Evolutionary conservation across 2,329 filamentous ascomycete species (phyloP).

Genomic region (Diaporthe humulicola): DNA sequence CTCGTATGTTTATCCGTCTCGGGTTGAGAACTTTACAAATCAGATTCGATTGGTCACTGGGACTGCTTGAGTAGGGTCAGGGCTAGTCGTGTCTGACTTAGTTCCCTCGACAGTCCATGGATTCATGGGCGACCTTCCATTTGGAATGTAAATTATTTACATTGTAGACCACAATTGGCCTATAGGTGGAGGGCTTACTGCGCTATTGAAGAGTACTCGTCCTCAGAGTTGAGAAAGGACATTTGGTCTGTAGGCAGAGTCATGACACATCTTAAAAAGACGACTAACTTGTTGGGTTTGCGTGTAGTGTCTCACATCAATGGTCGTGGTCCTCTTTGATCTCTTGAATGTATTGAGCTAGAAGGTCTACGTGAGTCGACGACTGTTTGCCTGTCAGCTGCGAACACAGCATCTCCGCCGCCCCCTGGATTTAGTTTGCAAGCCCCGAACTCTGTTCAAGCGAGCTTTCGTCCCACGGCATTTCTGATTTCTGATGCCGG

Average conservation of each 20-base stretch:
- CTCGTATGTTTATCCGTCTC: not conserved
- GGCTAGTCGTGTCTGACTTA: not conserved
- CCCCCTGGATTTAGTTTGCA: no score
- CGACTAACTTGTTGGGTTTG: not conserved
- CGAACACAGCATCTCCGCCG: no score
- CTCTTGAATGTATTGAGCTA: not conserved
- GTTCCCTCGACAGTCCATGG: not conserved
- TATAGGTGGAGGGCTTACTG: no score
- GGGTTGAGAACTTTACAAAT: no score
- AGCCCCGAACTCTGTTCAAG: not conserved
- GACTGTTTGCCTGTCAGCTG: no score
- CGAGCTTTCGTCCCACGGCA: not conserved
- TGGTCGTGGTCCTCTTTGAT: not conserved
- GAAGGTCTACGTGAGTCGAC: not conserved
- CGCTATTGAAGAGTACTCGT: no score
- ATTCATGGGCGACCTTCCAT: not conserved
- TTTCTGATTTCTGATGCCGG: not conserved
- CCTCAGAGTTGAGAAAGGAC: no score
- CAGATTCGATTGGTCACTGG: no score
- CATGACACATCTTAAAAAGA: no score
- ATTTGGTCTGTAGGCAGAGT: no score
- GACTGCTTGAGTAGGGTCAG: not conserved
- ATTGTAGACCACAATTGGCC: no score
- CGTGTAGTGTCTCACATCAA: not conserved
- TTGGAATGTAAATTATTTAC: not conserved